Conservation (phyloP, 345 rosid species). For the Angophora floribunda region DNA sequence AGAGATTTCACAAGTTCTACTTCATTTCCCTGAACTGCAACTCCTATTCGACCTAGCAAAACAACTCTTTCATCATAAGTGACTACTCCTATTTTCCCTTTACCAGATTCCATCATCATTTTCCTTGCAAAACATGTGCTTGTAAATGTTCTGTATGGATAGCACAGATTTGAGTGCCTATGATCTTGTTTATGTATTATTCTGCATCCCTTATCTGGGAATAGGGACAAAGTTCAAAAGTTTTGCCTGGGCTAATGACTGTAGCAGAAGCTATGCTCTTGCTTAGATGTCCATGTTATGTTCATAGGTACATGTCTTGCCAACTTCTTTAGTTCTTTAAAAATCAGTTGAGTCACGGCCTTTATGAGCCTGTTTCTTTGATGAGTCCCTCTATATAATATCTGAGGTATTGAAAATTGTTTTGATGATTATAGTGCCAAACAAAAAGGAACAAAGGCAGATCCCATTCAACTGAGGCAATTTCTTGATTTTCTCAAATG, state of each 20-base stretch:
- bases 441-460: conserved; percentile 54
- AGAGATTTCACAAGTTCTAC: background rate
- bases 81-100: background rate
- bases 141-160: background rate
- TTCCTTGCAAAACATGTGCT: background rate
- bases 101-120: background rate
- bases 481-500: conserved; percentile 60
- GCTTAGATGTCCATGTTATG: background rate
- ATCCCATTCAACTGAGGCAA: conserved; percentile 47
- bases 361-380: background rate
- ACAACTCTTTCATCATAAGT: background rate
- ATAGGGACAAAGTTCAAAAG: background rate
- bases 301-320: background rate
- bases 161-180: background rate
- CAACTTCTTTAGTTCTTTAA: background rate
- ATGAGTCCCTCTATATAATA: background rate
- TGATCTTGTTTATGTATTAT: background rate
- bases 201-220: background rate
- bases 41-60: background rate
- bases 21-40: background rate
- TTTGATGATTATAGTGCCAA: conserved; percentile 36
- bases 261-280: background rate
- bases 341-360: background rate
- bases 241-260: background rate
- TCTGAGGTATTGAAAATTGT: background rate